Percentiles rank a stretch among this genome's conserved stretches.
These are phyloP conservation scores for Trichoderma asperellum DNA, from an alignment of 2,329 filamentous ascomycete genomes.

Conservation along the genomic window DNA sequence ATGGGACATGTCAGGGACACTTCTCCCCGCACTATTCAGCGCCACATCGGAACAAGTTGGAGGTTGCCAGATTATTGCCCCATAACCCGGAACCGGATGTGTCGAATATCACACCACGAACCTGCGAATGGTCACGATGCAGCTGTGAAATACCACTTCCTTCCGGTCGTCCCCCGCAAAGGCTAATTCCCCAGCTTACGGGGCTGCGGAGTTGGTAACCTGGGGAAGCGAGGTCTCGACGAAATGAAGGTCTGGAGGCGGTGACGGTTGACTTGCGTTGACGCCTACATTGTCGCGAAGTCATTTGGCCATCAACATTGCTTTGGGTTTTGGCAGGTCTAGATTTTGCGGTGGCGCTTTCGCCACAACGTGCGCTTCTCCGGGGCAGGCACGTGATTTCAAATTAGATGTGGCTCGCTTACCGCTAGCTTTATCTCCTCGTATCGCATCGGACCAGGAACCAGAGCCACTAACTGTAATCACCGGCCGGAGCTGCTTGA, in stretches of 20 bases:
- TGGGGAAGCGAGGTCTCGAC: conserved; percentile 9
- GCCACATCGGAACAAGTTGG: conserved; percentile 20
- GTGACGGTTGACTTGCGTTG: not conserved
- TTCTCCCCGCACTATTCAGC: conserved; percentile 17
- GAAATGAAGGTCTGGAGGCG: conserved; percentile 5
- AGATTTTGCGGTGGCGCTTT: conserved; percentile 3
- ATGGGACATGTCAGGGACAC: not conserved
- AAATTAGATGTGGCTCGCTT: not conserved
- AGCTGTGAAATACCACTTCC: conserved; percentile 10
- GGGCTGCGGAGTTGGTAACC: not conserved
- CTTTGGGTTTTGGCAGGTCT: not conserved
- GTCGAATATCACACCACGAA: conserved; percentile 8
- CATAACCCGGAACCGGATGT: not conserved
- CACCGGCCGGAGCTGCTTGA: not conserved
- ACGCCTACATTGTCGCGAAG: not conserved
- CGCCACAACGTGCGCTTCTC: conserved; percentile 12
- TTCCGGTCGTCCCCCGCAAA: conserved; percentile 11
- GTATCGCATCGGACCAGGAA: not conserved
- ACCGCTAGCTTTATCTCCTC: not conserved
- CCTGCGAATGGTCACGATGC: not conserved
- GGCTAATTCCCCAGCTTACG: conserved; percentile 19
- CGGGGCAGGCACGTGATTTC: conserved; percentile 2
- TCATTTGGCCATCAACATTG: conserved; percentile 5
- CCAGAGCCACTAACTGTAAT: not conserved
- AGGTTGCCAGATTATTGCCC: not conserved